Evolutionary conservation across 257 asterid species (phyloP), one percentile per base, ranked within the genome.

Genomic region (Penstemon davidsonii): DNA sequence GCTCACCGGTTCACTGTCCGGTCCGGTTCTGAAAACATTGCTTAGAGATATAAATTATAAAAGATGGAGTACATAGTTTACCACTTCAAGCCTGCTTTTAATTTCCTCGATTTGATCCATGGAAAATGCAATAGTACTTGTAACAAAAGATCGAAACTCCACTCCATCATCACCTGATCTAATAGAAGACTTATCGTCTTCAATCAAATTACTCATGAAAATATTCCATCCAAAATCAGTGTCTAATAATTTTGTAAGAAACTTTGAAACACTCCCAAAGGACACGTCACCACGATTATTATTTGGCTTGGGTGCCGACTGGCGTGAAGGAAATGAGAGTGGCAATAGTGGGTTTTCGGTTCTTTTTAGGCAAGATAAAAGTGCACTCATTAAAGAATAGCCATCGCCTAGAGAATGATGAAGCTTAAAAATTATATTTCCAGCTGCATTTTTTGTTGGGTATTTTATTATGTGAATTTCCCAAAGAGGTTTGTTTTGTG

Each of bases 371-470:
- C 90, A 85, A 3, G 90, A 82, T 0, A 85, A n/a, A 19, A 85
- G 82, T 15, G 87, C 90, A 12, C 90, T 86, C 84, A 85, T 82
- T 6, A 85, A 50, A 44, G 90, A 85, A 75, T 80, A 85, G 5
- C 87, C 87, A 36, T 84, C 87, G 37, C 90, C 90, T 4, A 82
- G 25, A 0, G 87, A 76, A 58, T 85, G 87, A 43, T 82, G 86
- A 49, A 85, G 77, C 76, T 85, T 82, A 81, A 85, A 85, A 2
- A 85, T 50, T 0, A 76, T 0, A 36, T 68, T 70, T 0, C 79
- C 82, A 0, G 83, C 78, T 5, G 86, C 74, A 18, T 57, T 57
- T 39, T 40, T 73, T 2, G 85, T 84, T 0, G 90, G 90, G 73
- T 79, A 82, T 42, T 84, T 82, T 43, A 85, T 4, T 1, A 77